Evolutionary conservation across 192 early-diverging fungal species (phyloP).

Genomic region (Umbelopsis sp.): DNA sequence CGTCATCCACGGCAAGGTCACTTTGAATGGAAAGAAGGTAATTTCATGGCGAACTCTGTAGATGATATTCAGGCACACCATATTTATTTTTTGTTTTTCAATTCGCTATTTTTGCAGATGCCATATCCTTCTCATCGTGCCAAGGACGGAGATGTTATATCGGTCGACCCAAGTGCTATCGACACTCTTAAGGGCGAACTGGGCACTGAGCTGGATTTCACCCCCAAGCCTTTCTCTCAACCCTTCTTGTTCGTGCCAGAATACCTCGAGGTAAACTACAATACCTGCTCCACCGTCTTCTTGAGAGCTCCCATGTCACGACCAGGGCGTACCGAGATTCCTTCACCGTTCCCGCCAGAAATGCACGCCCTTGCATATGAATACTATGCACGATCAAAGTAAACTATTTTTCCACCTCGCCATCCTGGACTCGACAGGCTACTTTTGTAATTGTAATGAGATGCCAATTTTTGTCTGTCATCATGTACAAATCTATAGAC

Average conservation of each 20-base stretch:
- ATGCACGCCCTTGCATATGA: conserved; percentile 90
- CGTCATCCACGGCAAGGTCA: conserved; percentile 86
- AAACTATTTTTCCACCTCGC: neutral
- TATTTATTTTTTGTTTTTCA: neutral
- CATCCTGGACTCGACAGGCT: neutral
- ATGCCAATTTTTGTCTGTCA: conserved; percentile 18
- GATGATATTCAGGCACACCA: neutral
- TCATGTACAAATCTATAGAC: conserved; percentile 18
- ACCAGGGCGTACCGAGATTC: conserved; percentile 86
- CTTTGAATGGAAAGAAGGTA: conserved; percentile 89
- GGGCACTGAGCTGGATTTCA: conserved; percentile 60
- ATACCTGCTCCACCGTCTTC: conserved; percentile 87
- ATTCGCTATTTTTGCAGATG: conserved; percentile 51
- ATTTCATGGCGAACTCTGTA: neutral
- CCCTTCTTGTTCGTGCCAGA: conserved; percentile 96
- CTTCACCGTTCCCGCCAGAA: conserved; percentile 90
- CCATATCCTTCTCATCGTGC: conserved; percentile 74
- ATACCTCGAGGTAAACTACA: conserved; percentile 97
- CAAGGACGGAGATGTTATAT: conserved; percentile 87
- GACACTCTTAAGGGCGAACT: conserved; percentile 60
- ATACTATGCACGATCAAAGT: conserved; percentile 75
- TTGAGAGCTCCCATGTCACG: conserved; percentile 87
- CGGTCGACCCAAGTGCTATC: conserved; percentile 78
- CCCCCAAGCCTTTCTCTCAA: conserved; percentile 75
- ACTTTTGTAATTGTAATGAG: conserved; percentile 21